Evolutionary conservation across 225 moss, liverwort and hornwort species (phyloP).

Genomic region (Physcomitrium patens): DNA sequence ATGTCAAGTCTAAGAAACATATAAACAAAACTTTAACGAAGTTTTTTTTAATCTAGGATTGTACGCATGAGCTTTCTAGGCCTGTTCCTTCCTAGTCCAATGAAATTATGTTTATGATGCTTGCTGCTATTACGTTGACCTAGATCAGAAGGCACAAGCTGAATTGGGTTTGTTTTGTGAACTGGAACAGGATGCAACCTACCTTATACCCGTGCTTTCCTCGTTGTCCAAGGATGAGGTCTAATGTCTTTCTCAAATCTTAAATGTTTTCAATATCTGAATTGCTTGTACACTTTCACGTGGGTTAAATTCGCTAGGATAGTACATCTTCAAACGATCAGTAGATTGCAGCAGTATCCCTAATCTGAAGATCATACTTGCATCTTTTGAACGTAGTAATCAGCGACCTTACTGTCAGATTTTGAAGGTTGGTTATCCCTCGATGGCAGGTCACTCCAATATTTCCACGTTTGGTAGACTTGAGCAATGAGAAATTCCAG

Average conservation of each 20-base stretch:
- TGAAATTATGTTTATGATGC: constrained; percentile 12
- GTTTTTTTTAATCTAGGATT: constrained; percentile 2
- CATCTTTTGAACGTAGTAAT: constrained; percentile 11
- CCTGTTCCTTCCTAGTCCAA: background rate
- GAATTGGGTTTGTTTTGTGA: constrained; percentile 29
- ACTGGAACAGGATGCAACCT: constrained; percentile 84
- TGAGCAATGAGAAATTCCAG: constrained; percentile 90
- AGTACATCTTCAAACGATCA: background rate
- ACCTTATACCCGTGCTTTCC: constrained; percentile 96
- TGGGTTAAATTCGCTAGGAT: constrained; percentile 1
- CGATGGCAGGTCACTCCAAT: constrained; percentile 79
- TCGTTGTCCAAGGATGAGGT: constrained; percentile 99
- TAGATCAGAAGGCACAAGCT: constrained; percentile 27
- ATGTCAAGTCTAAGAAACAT: background rate
- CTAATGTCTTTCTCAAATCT: constrained; percentile 23
- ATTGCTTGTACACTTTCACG: background rate
- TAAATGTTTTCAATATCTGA: background rate
- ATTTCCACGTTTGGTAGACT: constrained; percentile 96
- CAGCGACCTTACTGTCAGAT: constrained; percentile 2
- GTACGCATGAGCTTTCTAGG: background rate
- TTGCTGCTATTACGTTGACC: constrained; percentile 18
- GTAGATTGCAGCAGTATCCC: background rate
- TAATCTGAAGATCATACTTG: background rate
- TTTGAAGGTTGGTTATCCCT: constrained; percentile 22
- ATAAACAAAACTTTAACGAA: background rate